Evolutionary conservation across 495 filamentous ascomycete species (phyloP).

Genomic region (Penicillium soppii): DNA sequence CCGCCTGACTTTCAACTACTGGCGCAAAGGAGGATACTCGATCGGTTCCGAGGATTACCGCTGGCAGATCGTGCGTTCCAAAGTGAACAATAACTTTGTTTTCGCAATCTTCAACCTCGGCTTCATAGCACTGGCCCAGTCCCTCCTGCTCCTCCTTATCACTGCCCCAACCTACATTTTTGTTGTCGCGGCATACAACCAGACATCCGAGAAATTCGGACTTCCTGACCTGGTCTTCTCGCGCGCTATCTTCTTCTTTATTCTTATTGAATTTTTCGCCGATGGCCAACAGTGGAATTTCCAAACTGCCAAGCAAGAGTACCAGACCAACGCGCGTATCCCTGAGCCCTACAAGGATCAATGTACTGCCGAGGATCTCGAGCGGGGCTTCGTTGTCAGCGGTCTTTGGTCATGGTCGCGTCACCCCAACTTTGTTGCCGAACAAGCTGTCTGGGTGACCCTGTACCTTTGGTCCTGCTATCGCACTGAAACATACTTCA

Average conservation of each 20-base stretch:
- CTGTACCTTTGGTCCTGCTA: constrained; percentile 86
- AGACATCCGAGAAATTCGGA: constrained; percentile 41
- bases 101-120: constrained; percentile 84
- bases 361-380: constrained; percentile 68
- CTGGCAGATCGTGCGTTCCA: constrained; percentile 61
- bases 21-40: constrained; percentile 89
- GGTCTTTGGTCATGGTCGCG: constrained; percentile 85
- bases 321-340: constrained; percentile 69
- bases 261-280: constrained; percentile 75
- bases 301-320: constrained; percentile 76
- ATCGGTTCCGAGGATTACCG: constrained; percentile 92
- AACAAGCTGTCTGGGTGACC: constrained; percentile 86
- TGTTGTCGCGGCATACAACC: constrained; percentile 54
- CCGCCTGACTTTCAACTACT: constrained; percentile 94
- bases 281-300: constrained; percentile 95
- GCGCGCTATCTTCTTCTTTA: constrained; percentile 62
- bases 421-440: constrained; percentile 92
- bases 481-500: constrained; percentile 64
- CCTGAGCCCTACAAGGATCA: constrained; percentile 46
- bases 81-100: constrained; percentile 50
- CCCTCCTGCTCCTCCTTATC: constrained; percentile 63
- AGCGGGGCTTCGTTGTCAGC: constrained; percentile 83
- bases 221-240: constrained; percentile 68
- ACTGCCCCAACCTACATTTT: constrained; percentile 82
- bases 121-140: constrained; percentile 88